Evolutionary conservation across 2,329 filamentous ascomycete genomes (phyloP), one percentile per base, ranked within the genome.

Genomic region (Microsporum canis): DNA sequence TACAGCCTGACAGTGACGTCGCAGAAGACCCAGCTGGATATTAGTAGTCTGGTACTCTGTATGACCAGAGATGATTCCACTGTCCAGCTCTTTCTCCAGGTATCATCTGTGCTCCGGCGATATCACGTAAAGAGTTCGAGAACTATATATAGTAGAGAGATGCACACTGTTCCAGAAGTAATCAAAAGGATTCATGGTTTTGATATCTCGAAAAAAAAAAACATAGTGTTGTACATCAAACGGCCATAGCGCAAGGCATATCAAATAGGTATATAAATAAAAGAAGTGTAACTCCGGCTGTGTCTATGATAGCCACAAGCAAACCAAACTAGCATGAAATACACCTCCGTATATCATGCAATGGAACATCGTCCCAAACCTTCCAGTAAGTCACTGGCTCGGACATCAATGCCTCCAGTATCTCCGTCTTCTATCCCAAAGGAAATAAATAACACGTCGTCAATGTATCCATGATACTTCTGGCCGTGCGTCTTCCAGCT

Each of bases 351-450:
- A 12, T 27, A 53, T 61, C 65, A 60, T 38, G 31, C 39, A 38
- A 23, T 12, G 3, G 60, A 59, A 59, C 60, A 62, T 2, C 55
- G 38, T 10, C 73, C 75, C 41, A 80, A 59, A 38, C 75, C 77
- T 31, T 66, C 64, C 51, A 84, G 60, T 53, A 85, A 60, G 63
- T 83, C 80, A 1, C 70, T 73, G 0, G 80, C 81, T 5, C 71
- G 51, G 1, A 84, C 70, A 66, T 84, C 81, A 17, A 84, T 80
- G 0, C 74, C 79, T 0, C 69, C 82, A 0, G 78, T 71, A 33
- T 67, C 70, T 55, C 70, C 64, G 66, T 84, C 82, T 67, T 85
- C 82, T 39, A 83, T 77, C 0, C 82, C 82, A 67, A 85, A 84
- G 0, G 71, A 75, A 2, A 85, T 49, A 45, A 84, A 79, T 12